Evolutionary conservation across 495 filamentous ascomycete species (phyloP).

Genomic region (Melanomma pulvis-pyrius): DNA sequence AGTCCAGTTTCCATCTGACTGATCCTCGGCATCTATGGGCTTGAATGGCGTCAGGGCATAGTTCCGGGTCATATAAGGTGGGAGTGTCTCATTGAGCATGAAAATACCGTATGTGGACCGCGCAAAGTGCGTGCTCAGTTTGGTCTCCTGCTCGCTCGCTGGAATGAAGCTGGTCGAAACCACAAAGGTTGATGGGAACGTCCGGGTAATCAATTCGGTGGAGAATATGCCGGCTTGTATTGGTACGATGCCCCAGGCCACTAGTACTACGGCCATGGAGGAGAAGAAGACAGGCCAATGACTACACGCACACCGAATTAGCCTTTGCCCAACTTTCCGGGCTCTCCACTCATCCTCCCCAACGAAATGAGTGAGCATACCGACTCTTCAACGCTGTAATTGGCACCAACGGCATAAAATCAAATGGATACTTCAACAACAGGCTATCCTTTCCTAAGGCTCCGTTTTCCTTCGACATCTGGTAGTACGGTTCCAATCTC

Average conservation of each 20-base stretch:
- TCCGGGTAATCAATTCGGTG: slow-evolving; percentile 24
- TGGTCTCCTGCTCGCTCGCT: slow-evolving; percentile 34
- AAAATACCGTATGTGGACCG: slow-evolving; percentile 44
- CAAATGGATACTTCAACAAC: slow-evolving; percentile 53
- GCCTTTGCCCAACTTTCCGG: too few species aligned
- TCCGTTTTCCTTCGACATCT: slow-evolving; percentile 49
- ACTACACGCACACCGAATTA: slow-evolving; percentile 28
- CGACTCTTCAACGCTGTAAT: slow-evolving; percentile 45
- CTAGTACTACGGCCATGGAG: slow-evolving; percentile 45
- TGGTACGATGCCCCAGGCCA: slow-evolving; percentile 53
- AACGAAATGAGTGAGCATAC: slow-evolving; percentile 33
- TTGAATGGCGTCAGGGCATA: slow-evolving; percentile 48
- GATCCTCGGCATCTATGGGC: not conserved
- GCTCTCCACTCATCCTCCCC: not conserved
- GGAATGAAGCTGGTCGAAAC: slow-evolving; percentile 35
- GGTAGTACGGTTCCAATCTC: slow-evolving; percentile 53
- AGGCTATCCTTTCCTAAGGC: slow-evolving; percentile 48
- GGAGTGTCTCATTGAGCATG: slow-evolving; percentile 48
- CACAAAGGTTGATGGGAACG: slow-evolving; percentile 9
- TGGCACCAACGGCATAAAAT: slow-evolving; percentile 54
- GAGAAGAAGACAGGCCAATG: slow-evolving; percentile 51
- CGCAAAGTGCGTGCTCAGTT: slow-evolving; percentile 40
- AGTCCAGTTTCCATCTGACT: slow-evolving; percentile 37
- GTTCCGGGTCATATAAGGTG: slow-evolving; percentile 46
- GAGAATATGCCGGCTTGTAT: slow-evolving; percentile 49